Percentiles rank a stretch among this genome's conserved stretches.
These are phyloP conservation scores for Amanita thiersii DNA, from an alignment of 768 basidiomycete genomes.

Conservation along the genomic window DNA sequence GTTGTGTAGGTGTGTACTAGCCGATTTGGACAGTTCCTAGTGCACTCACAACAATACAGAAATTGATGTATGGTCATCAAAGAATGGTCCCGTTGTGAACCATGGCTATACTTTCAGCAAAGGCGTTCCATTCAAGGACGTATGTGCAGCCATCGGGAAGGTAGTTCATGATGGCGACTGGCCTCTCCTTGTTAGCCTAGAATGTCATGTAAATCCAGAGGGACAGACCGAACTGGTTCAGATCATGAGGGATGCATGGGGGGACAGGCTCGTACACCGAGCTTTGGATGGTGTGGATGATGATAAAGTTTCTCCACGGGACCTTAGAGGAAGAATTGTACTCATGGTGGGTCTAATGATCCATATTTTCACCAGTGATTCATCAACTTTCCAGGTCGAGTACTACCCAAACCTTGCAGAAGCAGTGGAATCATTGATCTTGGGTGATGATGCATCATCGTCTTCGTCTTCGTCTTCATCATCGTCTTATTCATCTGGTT, in stretches of 20 bases:
- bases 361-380: background rate
- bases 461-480: conserved; percentile 19
- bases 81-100: conserved; percentile 46
- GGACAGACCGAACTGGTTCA: conserved; percentile 46
- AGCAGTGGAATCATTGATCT: no score
- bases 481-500: conserved; percentile 10
- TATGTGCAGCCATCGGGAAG: conserved; percentile 44
- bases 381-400: conserved; percentile 33
- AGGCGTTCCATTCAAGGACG: conserved; percentile 41
- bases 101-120: conserved; percentile 54
- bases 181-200: conserved; percentile 54
- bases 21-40: background rate
- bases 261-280: conserved; percentile 37
- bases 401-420: conserved; percentile 32
- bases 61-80: conserved; percentile 59
- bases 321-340: conserved; percentile 45
- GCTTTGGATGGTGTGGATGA: conserved; percentile 28
- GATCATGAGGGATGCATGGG: conserved; percentile 44
- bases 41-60: conserved; percentile 21
- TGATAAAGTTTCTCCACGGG: conserved; percentile 30
- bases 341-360: conserved; percentile 38
- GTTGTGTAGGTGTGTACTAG: conserved; percentile 37
- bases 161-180: conserved; percentile 33
- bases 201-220: conserved; percentile 48
- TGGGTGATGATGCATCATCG: conserved; percentile 11